Evolutionary conservation across 2,329 filamentous ascomycete species (phyloP).

Genomic region (Thelonectria blattea): DNA sequence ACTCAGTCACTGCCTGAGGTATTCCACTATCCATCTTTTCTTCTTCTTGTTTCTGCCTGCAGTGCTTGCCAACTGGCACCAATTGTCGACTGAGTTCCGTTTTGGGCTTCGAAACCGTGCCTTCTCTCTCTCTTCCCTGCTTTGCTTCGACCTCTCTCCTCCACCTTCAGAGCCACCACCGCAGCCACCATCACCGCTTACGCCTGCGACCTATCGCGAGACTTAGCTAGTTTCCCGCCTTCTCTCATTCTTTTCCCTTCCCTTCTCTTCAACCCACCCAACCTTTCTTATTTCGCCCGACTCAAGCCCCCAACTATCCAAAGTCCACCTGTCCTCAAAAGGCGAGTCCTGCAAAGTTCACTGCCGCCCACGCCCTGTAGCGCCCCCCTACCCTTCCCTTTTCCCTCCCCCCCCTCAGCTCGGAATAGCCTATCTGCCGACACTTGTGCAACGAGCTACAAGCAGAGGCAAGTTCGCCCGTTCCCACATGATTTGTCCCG

Average conservation of each 20-base stretch:
- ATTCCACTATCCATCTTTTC: background rate
- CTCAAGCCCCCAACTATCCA: background rate
- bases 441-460: slow-evolving; percentile 24
- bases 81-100: slow-evolving; percentile 10
- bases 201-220: background rate
- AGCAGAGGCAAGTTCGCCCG: background rate
- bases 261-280: background rate
- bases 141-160: slow-evolving; percentile 1
- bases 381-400: slow-evolving; percentile 1
- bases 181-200: no score
- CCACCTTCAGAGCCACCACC: no score
- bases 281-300: background rate
- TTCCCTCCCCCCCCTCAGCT: slow-evolving; percentile 12
- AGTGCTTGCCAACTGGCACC: slow-evolving; percentile 22
- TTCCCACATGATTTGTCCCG: slow-evolving; percentile 10
- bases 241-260: background rate
- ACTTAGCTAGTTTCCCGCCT: background rate
- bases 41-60: background rate
- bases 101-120: slow-evolving; percentile 5
- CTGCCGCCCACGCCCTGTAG: slow-evolving; percentile 14
- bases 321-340: background rate
- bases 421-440: slow-evolving; percentile 7
- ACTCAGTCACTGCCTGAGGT: slow-evolving; percentile 5
- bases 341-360: background rate
- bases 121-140: no score